Base-by-base conservation (phyloP, 352 stramenopile genomes). In the Globisporangium heterothallicum region DNA sequence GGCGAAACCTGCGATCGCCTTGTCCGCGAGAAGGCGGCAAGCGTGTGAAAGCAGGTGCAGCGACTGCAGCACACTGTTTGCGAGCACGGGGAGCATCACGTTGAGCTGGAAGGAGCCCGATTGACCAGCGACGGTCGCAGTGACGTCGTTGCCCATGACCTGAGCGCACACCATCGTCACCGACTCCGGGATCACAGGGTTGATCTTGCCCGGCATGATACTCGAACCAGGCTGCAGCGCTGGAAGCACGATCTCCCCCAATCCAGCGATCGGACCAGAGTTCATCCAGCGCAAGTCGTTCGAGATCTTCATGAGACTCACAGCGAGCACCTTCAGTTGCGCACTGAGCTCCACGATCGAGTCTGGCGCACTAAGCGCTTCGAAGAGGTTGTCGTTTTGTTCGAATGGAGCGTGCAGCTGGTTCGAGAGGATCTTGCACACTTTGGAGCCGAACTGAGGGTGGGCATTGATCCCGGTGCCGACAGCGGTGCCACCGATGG, bases 151-250 rank as follows among this genome's bases (percentile, higher is more conserved):
- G 38, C 72, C 72, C 24, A 84, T 84, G 4, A 84, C 72, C 16
- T 78, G 72, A 16, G 72, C 70, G 25, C 70, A 80, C 29, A 79
- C 68, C 72, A 84, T 84, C 19, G 70, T 65, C 47, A 84, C 61
- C 19, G 72, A 59, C 44, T 84, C 72, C 5, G 66, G 70, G 45
- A 78, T 71, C 27, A 75, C 71, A 16, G 95, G 95, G 72, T 98
- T 98, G 38, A 98, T 95, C 72, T 98, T 98, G 19, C 95, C 95
- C 7, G 95, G 95, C 95, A 98, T 98, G 72, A 98, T 98, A 52
- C 74, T 95, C 40, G 69, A 92, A 26, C 94, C 94, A 6, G 94
- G 94, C 71, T 97, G 92, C 45, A 97, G 94, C 19, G 79, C 88
- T 10, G 93, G 93, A 6, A 96, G 69, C 52, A 70, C 72, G 26